A percentile compares a stretch with the other conserved stretches of the same genome.
Conservation (phyloP, 306 rosid species). For the Abrus pulchellus region DNA sequence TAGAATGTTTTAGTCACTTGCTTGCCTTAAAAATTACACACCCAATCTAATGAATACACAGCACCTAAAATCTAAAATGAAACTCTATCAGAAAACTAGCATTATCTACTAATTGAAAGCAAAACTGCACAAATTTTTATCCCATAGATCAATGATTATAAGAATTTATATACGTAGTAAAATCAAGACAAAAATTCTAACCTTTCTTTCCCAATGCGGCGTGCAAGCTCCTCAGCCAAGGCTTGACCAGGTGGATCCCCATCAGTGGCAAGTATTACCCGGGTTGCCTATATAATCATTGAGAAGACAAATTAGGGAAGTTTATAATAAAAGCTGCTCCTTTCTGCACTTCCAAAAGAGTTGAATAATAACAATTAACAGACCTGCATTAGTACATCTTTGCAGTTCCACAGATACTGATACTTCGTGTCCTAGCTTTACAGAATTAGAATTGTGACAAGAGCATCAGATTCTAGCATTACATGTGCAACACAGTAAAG, state of each 20-base stretch:
- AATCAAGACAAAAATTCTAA: constrained; percentile 46
- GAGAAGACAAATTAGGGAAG: constrained; percentile 35
- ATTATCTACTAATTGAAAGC: constrained; percentile 15
- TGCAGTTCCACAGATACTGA: constrained; percentile 97
- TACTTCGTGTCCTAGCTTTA: constrained; percentile 93
- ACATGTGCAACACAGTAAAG: constrained; percentile 26
- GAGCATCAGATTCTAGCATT: constrained; percentile 61
- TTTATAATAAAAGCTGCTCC: constrained; percentile 15
- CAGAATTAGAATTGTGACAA: constrained; percentile 61
- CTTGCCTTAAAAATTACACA: not conserved
- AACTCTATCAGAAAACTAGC: constrained; percentile 1
- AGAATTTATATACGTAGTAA: constrained; percentile 28
- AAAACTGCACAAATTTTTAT: constrained; percentile 14
- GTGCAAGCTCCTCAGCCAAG: constrained; percentile 98
- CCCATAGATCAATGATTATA: constrained; percentile 18
- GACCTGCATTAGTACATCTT: constrained; percentile 79
- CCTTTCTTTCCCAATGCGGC: constrained; percentile 97
- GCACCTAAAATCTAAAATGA: not conserved
- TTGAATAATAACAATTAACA: constrained; percentile 31
- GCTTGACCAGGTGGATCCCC: constrained; percentile 98
- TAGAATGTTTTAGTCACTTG: constrained; percentile 21
- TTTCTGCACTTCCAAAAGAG: constrained; percentile 37
- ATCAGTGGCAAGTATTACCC: constrained; percentile 93
- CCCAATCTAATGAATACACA: not conserved
- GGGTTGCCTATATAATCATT: constrained; percentile 72